phyloP scores from a whole-genome alignment of 163 green algal species.

The Volvox carteri region DNA sequence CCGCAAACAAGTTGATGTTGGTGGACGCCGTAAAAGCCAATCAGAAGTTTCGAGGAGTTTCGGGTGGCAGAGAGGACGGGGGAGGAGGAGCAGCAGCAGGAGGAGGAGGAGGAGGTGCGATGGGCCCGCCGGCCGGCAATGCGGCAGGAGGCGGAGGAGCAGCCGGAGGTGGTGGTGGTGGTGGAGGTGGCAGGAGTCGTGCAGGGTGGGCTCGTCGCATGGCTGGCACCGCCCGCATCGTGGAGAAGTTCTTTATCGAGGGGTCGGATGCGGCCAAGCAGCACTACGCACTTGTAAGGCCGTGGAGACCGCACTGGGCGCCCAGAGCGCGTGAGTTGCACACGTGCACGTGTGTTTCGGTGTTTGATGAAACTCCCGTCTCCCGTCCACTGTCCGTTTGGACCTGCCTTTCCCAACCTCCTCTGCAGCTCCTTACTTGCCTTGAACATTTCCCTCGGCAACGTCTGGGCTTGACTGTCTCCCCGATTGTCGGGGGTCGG shows the following conservation, averaged over 20 bases:
- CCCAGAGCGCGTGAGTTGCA: conserved; percentile 3
- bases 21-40: not conserved
- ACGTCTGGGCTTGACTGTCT: no score
- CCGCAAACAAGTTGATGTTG: not conserved
- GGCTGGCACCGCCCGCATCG: not conserved
- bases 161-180: not conserved
- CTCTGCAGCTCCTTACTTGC: no score
- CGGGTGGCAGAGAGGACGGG: not conserved
- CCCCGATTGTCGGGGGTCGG: no score
- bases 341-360: not conserved
- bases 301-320: conserved; percentile 36
- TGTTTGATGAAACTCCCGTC: not conserved
- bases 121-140: not conserved
- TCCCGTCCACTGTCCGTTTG: no score
- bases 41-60: not conserved
- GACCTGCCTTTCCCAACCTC: no score
- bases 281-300: conserved; percentile 2
- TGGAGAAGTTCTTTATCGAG: conserved; percentile 19
- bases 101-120: no score
- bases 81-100: not conserved
- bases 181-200: not conserved
- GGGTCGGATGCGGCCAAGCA: conserved; percentile 24
- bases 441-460: no score
- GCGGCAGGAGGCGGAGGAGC: not conserved
- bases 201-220: not conserved